Percentiles rank a stretch among this genome's conserved stretches.
Conservation (phyloP, 2,329 filamentous ascomycete species). For the Aspergillus luchuensis region DNA sequence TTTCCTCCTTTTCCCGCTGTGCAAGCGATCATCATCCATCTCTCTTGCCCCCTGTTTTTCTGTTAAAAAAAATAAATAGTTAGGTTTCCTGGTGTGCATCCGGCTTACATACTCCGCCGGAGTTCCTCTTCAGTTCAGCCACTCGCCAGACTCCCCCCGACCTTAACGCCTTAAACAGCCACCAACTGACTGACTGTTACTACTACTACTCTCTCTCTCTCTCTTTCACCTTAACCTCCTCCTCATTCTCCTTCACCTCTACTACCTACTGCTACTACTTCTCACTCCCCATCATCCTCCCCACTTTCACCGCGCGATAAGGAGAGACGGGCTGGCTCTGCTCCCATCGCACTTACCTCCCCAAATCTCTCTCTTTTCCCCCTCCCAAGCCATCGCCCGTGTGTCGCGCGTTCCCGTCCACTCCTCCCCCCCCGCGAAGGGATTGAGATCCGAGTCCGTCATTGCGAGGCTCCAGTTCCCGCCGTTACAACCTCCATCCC, state of each 20-base stretch:
- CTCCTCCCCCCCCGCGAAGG: constrained; percentile 1
- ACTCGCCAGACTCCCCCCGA: too few relatives aligned
- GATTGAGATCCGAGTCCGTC: not conserved
- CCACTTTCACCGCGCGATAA: constrained; percentile 14
- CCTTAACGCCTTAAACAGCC: not conserved
- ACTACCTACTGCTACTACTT: not conserved
- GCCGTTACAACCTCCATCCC: not conserved
- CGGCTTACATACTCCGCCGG: too few relatives aligned
- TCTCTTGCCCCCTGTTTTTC: not conserved
- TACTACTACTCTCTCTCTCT: not conserved
- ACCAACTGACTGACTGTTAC: not conserved
- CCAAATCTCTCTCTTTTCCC: not conserved
- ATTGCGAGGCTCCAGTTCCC: not conserved
- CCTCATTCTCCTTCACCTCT: not conserved
- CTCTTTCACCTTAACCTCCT: not conserved
- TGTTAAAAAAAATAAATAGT: too few relatives aligned
- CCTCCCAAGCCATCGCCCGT: not conserved
- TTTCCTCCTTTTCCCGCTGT: not conserved
- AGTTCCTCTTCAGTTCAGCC: not conserved
- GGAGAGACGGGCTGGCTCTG: constrained; percentile 16
- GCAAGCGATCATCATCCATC: not conserved
- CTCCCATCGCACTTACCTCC: constrained; percentile 9
- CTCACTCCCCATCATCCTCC: not conserved
- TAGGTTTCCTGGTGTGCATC: too few relatives aligned
- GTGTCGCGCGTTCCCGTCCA: not conserved